These are phyloP conservation scores for Stachybotrys chlorohalonatus DNA, from an alignment of 2,329 filamentous ascomycete species.

Conservation along the genomic window DNA sequence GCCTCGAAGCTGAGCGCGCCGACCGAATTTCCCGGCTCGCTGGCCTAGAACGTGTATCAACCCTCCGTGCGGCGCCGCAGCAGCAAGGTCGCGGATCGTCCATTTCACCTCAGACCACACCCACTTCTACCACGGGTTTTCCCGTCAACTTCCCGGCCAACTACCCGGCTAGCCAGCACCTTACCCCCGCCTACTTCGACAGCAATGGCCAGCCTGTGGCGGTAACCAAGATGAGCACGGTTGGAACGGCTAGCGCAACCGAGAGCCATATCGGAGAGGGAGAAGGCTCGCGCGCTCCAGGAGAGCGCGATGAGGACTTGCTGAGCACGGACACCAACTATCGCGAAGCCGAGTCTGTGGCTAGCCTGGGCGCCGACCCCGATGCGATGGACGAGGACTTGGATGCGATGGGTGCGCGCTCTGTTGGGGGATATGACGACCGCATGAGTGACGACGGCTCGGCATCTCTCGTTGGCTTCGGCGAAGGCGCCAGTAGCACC, in stretches of 20 bases:
- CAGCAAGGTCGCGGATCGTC: constrained; percentile 24
- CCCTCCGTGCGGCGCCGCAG: constrained; percentile 48
- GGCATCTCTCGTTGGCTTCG: constrained; percentile 81
- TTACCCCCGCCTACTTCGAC: constrained; percentile 71
- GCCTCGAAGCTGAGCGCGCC: constrained; percentile 82
- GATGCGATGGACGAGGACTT: constrained; percentile 47
- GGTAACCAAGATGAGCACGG: constrained; percentile 74
- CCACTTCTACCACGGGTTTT: constrained; percentile 38
- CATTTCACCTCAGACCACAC: constrained; percentile 39
- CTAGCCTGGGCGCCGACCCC: constrained; percentile 37
- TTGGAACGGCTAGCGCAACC: constrained; percentile 83
- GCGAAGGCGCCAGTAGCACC: constrained; percentile 81
- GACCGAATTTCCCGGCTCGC: constrained; percentile 92
- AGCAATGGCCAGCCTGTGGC: constrained; percentile 58
- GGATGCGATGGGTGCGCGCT: constrained; percentile 34
- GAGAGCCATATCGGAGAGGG: constrained; percentile 53
- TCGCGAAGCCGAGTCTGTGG: constrained; percentile 49
- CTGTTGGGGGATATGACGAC: constrained; percentile 48
- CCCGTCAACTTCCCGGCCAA: constrained; percentile 32
- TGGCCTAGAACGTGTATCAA: constrained; percentile 79
- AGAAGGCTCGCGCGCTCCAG: constrained; percentile 40
- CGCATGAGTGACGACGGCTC: constrained; percentile 80
- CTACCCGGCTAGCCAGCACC: constrained; percentile 26
- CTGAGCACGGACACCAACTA: constrained; percentile 59
- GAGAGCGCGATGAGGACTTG: constrained; percentile 56